Evolutionary conservation across 495 filamentous ascomycete species (phyloP).

Genomic region (Hypoxylon trugodes): DNA sequence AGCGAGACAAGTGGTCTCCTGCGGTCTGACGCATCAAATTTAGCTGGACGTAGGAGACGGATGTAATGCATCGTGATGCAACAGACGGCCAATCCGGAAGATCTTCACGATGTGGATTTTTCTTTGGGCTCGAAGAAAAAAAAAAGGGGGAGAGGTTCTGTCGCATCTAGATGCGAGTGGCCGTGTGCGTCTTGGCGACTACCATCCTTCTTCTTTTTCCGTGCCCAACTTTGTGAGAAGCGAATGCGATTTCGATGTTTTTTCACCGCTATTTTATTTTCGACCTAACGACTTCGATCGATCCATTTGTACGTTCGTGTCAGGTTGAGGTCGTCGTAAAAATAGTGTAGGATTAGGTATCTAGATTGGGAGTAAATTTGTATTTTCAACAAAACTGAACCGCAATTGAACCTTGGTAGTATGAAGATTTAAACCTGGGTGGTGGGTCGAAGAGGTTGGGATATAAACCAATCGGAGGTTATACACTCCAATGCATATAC

Average conservation of each 20-base stretch:
- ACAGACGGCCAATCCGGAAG: not conserved
- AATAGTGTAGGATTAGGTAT: not conserved
- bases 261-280: constrained; percentile 18
- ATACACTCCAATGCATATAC: not conserved
- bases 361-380: constrained; percentile 13
- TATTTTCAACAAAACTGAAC: too few relatives aligned
- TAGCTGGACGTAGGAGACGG: constrained; percentile 74
- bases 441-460: constrained; percentile 10
- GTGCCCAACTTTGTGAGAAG: constrained; percentile 25
- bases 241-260: not conserved
- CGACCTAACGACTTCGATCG: not conserved
- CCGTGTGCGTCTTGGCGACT: constrained; percentile 14
- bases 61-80: constrained; percentile 71
- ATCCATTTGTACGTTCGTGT: constrained; percentile 14
- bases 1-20: constrained; percentile 50
- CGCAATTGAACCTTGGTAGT: not conserved
- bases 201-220: constrained; percentile 6
- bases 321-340: constrained; percentile 1
- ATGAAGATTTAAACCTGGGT: constrained; percentile 8
- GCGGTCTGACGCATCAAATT: constrained; percentile 46
- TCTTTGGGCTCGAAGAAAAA: not conserved
- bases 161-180: constrained; percentile 1
- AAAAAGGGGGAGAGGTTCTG: not conserved
- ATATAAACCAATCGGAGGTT: constrained; percentile 21
- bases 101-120: not conserved